Percentiles rank a stretch among this genome's conserved stretches.
These are phyloP conservation scores for Vigna angularis DNA, from an alignment of 306 rosid species.

Conservation along the genomic window DNA sequence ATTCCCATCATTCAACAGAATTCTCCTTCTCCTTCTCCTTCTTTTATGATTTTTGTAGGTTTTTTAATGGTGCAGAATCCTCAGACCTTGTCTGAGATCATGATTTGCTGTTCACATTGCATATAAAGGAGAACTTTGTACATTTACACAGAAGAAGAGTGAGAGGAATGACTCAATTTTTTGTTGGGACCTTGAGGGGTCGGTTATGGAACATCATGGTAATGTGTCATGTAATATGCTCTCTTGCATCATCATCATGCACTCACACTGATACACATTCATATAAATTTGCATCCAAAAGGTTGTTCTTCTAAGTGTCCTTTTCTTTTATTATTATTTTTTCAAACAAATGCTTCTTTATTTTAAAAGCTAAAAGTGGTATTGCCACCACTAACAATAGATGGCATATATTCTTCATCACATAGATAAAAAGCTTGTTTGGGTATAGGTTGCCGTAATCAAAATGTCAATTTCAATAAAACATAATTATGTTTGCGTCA, in stretches of 20 bases:
- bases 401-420: constrained; percentile 7
- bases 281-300: neutral
- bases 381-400: constrained; percentile 23
- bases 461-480: constrained; percentile 18
- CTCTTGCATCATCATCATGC: neutral
- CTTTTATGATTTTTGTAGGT: neutral
- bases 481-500: too few relatives aligned
- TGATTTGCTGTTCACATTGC: constrained; percentile 16
- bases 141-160: neutral
- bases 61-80: constrained; percentile 37
- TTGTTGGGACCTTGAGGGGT: neutral
- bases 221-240: neutral
- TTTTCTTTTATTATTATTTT: neutral
- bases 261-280: neutral
- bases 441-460: constrained; percentile 13
- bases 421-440: neutral
- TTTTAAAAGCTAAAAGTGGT: neutral
- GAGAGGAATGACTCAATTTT: neutral
- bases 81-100: constrained; percentile 24
- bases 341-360: neutral
- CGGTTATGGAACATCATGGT: constrained; percentile 33
- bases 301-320: neutral
- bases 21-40: neutral
- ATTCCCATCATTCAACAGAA: constrained; percentile 27
- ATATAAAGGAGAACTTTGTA: constrained; percentile 1